Conservation (phyloP, 331 rosid genomes). For the Rhamnella rubrinervis region DNA sequence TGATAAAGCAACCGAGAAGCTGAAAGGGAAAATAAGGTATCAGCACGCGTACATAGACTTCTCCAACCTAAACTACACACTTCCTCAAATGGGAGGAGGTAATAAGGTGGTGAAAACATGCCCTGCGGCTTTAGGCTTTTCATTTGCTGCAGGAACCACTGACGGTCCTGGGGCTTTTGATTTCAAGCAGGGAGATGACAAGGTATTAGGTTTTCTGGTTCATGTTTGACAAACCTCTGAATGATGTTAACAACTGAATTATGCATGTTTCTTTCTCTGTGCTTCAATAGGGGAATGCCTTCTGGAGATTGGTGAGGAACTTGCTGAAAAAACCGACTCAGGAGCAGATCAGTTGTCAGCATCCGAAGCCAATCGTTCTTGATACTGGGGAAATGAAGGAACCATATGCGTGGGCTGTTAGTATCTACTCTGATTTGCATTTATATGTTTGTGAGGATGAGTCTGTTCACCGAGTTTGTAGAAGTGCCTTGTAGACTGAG, state of each 20-base stretch:
- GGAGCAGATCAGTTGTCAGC: conserved; percentile 14
- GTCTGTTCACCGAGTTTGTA: not conserved
- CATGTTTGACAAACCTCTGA: not conserved
- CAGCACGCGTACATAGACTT: conserved; percentile 23
- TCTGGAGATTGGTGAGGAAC: conserved; percentile 27
- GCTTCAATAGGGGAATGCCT: conserved; percentile 18
- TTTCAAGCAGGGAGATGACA: conserved; percentile 32
- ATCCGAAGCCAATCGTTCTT: conserved; percentile 27
- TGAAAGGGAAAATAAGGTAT: conserved; percentile 13
- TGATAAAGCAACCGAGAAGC: conserved; percentile 23
- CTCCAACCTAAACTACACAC: conserved; percentile 12
- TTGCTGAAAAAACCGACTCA: conserved; percentile 19
- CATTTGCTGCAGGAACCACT: conserved; percentile 35
- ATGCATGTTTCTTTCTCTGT: not conserved
- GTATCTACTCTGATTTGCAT: conserved; percentile 6
- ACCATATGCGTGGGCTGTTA: conserved; percentile 34
- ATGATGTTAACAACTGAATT: not conserved
- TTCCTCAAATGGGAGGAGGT: conserved; percentile 13
- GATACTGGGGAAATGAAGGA: conserved; percentile 33
- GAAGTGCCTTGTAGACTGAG: too few relatives aligned
- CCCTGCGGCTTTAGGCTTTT: conserved; percentile 25
- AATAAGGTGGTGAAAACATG: conserved; percentile 19
- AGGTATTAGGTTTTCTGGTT: conserved; percentile 7
- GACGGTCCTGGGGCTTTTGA: conserved; percentile 35
- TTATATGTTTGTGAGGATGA: not conserved